These are phyloP conservation scores for Nemania sp. DNA, from an alignment of 2,329 filamentous ascomycete genomes.

Conservation along the genomic window DNA sequence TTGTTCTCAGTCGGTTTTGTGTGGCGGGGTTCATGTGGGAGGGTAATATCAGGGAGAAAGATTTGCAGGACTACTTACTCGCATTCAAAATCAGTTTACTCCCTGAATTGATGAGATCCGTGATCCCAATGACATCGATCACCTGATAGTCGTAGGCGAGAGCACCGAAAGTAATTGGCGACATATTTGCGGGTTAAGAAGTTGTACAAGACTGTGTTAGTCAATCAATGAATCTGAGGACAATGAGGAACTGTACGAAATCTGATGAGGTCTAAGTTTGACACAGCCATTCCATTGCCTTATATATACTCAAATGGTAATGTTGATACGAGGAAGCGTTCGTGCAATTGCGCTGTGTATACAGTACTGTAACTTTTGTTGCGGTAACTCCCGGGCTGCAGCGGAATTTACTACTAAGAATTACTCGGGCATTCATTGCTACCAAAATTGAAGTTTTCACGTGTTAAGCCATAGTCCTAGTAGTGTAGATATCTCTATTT, in stretches of 20 bases:
- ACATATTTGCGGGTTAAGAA: not conserved
- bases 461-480: not conserved
- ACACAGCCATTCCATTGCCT: not conserved
- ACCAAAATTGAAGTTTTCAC: not conserved
- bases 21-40: not conserved
- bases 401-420: conserved; percentile 10
- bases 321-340: not conserved
- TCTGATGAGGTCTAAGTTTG: not conserved
- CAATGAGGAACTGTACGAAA: not conserved
- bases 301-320: not conserved
- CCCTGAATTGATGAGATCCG: conserved; percentile 18
- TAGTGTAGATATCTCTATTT: too few species aligned
- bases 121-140: conserved; percentile 18
- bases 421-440: not conserved
- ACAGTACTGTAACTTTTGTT: not conserved
- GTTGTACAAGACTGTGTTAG: not conserved
- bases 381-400: conserved; percentile 16
- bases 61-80: not conserved
- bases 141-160: conserved; percentile 20
- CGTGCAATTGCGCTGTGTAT: not conserved
- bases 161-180: conserved; percentile 11
- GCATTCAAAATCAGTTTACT: not conserved
- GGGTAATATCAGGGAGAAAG: not conserved
- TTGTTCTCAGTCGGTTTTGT: not conserved
- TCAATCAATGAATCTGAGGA: not conserved